Evolutionary conservation across 768 basidiomycete species (phyloP), one percentile per base, ranked within the genome.

Genomic region (Nidularia pulvinata): DNA sequence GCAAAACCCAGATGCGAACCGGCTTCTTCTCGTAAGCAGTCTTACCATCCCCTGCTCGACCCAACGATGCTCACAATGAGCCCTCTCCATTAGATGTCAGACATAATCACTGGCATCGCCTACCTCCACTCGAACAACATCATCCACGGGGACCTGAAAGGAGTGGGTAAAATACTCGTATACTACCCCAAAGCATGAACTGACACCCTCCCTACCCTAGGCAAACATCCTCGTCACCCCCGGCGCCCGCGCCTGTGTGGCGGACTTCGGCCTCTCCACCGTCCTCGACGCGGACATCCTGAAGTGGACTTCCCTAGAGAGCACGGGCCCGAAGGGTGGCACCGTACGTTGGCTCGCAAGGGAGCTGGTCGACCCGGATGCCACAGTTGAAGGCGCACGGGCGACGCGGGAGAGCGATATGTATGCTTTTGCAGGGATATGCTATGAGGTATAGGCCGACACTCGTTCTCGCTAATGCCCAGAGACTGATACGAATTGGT

Each of bases 91-190:
- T 34, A 56, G 56, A 36, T 52, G 22, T 35, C n/a, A 11, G 58
- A 61, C 34, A 57, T 59, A 7, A 37, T 50, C 7, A 14, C 34
- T 32, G 60, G 60, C n/a, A 33, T 61, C 14, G 13, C 30, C 14
- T 61, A 57, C 45, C 54, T 61, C 10, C 60, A 61, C 37, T 22
- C 35, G 6, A 46, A 56, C 10, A 52, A 53, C 22, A 14, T 59
- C 19, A 33, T 59, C 14, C n/a, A n/a, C n/a, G n/a, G n/a, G n/a
- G n/a, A n/a, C n/a, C n/a, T n/a, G n/a, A n/a, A n/a, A n/a, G n/a
- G 55, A 61, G 46, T 55, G 60, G 13, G 59, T 39, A 39, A 39
- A 39, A 39, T 7, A n/a, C 37, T n/a, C 37, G n/a, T n/a, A 39
- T 39, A 39, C 37, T 7, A 7, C 37, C 37, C 7, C 37, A 7